phyloP scores from a whole-genome alignment of 768 basidiomycete species.

The Mycena albidolilacea region DNA sequence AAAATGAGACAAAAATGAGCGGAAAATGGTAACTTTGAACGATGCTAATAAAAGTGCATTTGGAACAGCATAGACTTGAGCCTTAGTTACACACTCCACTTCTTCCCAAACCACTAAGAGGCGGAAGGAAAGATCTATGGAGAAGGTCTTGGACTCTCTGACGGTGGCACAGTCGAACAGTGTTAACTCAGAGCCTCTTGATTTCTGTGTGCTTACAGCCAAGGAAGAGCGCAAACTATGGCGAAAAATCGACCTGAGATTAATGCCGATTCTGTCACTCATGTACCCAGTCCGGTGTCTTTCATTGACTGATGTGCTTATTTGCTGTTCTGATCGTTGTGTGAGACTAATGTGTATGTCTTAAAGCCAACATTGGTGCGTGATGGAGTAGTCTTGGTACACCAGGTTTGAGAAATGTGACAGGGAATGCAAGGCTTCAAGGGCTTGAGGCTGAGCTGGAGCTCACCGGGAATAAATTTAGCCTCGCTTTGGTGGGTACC shows the following conservation, averaged over 20 bases:
- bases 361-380: slow-evolving; percentile 70
- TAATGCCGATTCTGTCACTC: slow-evolving; percentile 71
- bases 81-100: not conserved
- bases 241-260: slow-evolving; percentile 69
- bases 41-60: too few relatives aligned
- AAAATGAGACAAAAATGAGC: too few relatives aligned
- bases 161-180: not conserved
- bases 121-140: slow-evolving; percentile 1
- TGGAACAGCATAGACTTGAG: too few relatives aligned
- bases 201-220: slow-evolving; percentile 54
- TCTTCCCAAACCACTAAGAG: slow-evolving; percentile 4
- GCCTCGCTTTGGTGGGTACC: slow-evolving; percentile 69
- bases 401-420: slow-evolving; percentile 17
- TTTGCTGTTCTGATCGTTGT: not conserved
- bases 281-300: slow-evolving; percentile 75
- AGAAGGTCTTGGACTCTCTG: slow-evolving; percentile 24
- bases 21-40: too few relatives aligned
- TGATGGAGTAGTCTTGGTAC: not conserved
- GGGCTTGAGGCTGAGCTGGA: slow-evolving; percentile 71
- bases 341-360: not conserved
- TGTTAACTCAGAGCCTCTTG: not conserved
- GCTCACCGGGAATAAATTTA: slow-evolving; percentile 73
- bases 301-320: slow-evolving; percentile 68
- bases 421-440: slow-evolving; percentile 77
- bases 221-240: slow-evolving; percentile 69